These are phyloP conservation scores for Fusarium humuli DNA, from an alignment of 2,329 filamentous ascomycete genomes.

Conservation along the genomic window DNA sequence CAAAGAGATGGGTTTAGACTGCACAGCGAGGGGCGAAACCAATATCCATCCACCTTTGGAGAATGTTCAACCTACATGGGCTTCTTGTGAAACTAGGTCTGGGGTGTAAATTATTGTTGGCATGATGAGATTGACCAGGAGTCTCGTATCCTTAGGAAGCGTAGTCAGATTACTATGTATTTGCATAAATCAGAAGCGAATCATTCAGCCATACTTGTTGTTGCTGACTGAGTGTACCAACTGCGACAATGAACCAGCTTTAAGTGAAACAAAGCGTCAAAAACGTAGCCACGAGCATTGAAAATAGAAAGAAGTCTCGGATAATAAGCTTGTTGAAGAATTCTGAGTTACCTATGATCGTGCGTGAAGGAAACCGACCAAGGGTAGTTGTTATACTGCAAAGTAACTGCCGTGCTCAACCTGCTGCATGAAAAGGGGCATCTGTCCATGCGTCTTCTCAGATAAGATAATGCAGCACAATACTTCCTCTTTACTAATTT, in stretches of 20 bases:
- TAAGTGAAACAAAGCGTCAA: background rate
- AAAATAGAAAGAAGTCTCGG: background rate
- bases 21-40: background rate
- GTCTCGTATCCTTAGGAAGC: background rate
- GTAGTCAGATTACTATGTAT: background rate
- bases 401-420: background rate
- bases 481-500: conserved; percentile 14
- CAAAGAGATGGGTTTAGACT: background rate
- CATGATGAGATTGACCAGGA: background rate
- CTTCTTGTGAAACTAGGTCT: background rate
- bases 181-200: background rate
- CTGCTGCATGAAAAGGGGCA: conserved; percentile 12
- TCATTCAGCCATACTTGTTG: background rate
- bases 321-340: background rate
- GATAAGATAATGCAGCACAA: conserved; percentile 9
- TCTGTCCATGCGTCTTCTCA: background rate
- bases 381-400: background rate
- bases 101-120: background rate
- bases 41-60: background rate
- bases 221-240: background rate
- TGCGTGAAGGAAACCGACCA: background rate
- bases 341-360: background rate
- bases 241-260: background rate
- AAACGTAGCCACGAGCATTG: background rate
- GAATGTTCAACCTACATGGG: background rate